Evolutionary conservation across 129 eudicot genomes (phyloP), one percentile per base, ranked within the genome.

Genomic region (carrot (Daucus carota)): DNA sequence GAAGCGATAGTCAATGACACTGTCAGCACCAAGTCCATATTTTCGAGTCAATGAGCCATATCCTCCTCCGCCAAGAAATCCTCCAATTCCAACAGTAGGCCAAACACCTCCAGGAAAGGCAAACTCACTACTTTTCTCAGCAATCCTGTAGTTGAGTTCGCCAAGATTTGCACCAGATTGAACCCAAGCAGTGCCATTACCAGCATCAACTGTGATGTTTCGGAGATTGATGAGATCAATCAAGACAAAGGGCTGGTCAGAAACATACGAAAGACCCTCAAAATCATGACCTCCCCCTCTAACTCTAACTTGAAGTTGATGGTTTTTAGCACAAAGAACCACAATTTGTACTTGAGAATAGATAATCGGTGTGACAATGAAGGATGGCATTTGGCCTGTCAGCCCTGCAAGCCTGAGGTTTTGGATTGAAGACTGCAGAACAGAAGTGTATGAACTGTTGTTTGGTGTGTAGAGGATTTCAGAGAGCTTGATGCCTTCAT

Each of bases 231-330:
- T 43, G 50, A 76, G 62, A 46, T 80, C 83, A 34, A 80, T 59
- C 9, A 80, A 11, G 15, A 69, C 65, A 75, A 80, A 80, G 11
- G 79, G 80, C n/a, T n/a, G 71, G 11, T 36, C 20, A 1, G 80
- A 45, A 14, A 43, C 36, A 16, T 60, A 80, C 1, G 84, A 80
- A 22, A 80, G 72, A 9, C 84, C 84, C 65, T 75, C 84, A 2
- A 34, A 80, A 47, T 77, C 78, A 31, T 80, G 84, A 12, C 84
- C 83, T 4, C 80, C 76, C 20, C 76, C 38, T 44, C 80, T 65
- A 13, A 80, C 60, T n/a, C 73, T 54, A 28, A 80, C 41, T 26
- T 70, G 62, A 6, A 80, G 11, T 20, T 42, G 33, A 13, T 45
- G 32, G n/a, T 46, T 44, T 13, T 36, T 75, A 15, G 76, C 72